A percentile compares a stretch with the other conserved stretches of the same genome.
Evolutionary conservation across 768 basidiomycete species (phyloP).

Genomic region (Pleurotus giganteus): DNA sequence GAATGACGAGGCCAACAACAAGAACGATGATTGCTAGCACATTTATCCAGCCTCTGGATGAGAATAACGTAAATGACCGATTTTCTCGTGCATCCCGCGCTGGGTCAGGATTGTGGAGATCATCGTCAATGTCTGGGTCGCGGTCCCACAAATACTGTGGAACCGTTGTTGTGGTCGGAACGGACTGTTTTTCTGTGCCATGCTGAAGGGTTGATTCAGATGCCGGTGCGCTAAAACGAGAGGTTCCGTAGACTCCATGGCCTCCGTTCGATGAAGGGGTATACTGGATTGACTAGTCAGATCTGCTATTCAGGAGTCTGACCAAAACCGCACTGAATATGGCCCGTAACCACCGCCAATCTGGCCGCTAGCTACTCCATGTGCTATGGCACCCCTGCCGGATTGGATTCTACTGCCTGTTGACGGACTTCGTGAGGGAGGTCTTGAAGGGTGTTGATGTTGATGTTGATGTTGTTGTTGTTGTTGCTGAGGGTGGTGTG

Average conservation of each 20-base stretch:
- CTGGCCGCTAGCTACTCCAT: conserved; percentile 75
- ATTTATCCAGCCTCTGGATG: conserved; percentile 82
- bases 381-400: conserved; percentile 59
- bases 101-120: conserved; percentile 85
- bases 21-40: conserved; percentile 70
- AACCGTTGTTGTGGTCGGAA: conserved; percentile 49
- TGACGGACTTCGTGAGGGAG: conserved; percentile 23
- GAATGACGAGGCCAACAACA: conserved; percentile 61
- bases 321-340: conserved; percentile 64
- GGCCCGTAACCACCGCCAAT: conserved; percentile 85
- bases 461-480: neutral
- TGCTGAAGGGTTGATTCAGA: conserved; percentile 34
- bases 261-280: conserved; percentile 48
- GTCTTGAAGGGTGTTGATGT: conserved; percentile 17
- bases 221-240: conserved; percentile 55
- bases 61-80: conserved; percentile 68
- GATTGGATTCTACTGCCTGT: conserved; percentile 24
- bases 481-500: conserved; percentile 26
- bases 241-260: conserved; percentile 41
- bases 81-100: conserved; percentile 62
- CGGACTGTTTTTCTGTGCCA: conserved; percentile 26
- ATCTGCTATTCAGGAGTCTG: conserved; percentile 9
- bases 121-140: conserved; percentile 88
- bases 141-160: conserved; percentile 76
- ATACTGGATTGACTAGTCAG: conserved; percentile 40